phyloP scores from a whole-genome alignment of 1,284 basidiomycete species.

The Anthracocystis setariae region DNA sequence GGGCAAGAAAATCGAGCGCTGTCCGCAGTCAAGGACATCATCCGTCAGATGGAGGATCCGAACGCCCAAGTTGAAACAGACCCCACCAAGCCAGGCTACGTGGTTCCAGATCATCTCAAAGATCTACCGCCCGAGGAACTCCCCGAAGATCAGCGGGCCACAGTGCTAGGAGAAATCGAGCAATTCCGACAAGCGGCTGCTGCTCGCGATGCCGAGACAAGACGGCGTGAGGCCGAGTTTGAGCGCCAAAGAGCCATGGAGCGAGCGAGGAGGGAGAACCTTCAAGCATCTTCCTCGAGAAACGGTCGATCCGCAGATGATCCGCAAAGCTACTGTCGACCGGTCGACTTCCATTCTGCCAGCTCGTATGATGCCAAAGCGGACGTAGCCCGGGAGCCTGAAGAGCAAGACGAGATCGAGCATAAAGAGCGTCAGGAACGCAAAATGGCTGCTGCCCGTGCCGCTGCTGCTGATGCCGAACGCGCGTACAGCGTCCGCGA shows the following conservation, averaged over 20 bases:
- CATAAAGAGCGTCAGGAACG: slow-evolving; percentile 36
- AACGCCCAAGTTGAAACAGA: slow-evolving; percentile 73
- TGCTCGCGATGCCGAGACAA: slow-evolving; percentile 61
- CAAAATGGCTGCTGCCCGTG: slow-evolving; percentile 38
- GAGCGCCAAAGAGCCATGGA: slow-evolving; percentile 54
- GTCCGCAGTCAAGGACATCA: slow-evolving; percentile 69
- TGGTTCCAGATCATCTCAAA: slow-evolving; percentile 91
- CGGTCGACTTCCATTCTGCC: slow-evolving; percentile 47
- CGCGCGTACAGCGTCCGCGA: slow-evolving; percentile 43
- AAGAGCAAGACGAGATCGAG: slow-evolving; percentile 46
- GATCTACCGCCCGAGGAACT: slow-evolving; percentile 93
- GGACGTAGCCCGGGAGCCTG: slow-evolving; percentile 43
- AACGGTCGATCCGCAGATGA: slow-evolving; percentile 29
- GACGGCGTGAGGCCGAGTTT: slow-evolving; percentile 56
- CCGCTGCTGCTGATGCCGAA: slow-evolving; percentile 48
- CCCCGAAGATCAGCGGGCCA: slow-evolving; percentile 91
- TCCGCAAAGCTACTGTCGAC: slow-evolving; percentile 49
- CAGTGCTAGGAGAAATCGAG: slow-evolving; percentile 92
- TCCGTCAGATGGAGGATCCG: slow-evolving; percentile 65
- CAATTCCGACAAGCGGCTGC: slow-evolving; percentile 72
- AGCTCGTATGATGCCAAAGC: slow-evolving; percentile 19
- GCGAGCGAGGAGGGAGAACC: slow-evolving; percentile 27
- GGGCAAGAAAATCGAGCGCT: slow-evolving; percentile 70
- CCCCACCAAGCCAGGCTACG: slow-evolving; percentile 62
- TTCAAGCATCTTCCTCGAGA: slow-evolving; percentile 19